Evolutionary conservation across 2,329 filamentous ascomycete genomes (phyloP), one percentile per base, ranked within the genome.

Genomic region (Cordyceps cateniannulata): DNA sequence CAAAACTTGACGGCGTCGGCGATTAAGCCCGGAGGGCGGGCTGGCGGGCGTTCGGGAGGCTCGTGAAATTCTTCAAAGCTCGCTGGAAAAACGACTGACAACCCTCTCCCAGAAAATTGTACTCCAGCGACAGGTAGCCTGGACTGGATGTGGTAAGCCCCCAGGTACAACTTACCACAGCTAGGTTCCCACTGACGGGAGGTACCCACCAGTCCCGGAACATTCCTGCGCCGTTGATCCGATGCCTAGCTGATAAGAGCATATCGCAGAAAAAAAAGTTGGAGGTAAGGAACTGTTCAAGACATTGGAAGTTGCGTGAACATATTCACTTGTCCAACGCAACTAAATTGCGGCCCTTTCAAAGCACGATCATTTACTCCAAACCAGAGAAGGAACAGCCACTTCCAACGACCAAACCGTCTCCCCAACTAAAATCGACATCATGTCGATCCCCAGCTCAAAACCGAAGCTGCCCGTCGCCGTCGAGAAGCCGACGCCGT

Each of bases 401-500:
- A 55, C 29, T 32, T 27, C n/a, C 1, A 55, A 40, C n/a, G n/a
- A n/a, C n/a, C 2, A 24, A 20, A 18, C 42, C 20, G 25, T 47
- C 10, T 8, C 12, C 3, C 42, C 22, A 25, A 10, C 12, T 40
- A 45, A 12, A 45, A 6, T 22, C 38, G 12, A 35, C 53, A 63
- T 56, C 44, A 79, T 77, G 72, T 68, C 76, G 29, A 63, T 74
- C 56, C 65, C 74, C 49, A 66, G 66, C 62, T 70, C 75, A 62
- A 73, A 75, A 63, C 73, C 76, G 63, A 83, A 83, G 69, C 77
- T 85, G 62, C 82, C 85, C 49, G 80, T 89, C 64, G 84, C 81
- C 18, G 88, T 91, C 70, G 81, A 87, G 63, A 96, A 96, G 76
- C 88, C 91, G 5, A 96, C 89, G 7, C 92, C 93, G 10, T 96